Conservation (phyloP, 768 basidiomycete species). For the Tylopilus sp. region DNA sequence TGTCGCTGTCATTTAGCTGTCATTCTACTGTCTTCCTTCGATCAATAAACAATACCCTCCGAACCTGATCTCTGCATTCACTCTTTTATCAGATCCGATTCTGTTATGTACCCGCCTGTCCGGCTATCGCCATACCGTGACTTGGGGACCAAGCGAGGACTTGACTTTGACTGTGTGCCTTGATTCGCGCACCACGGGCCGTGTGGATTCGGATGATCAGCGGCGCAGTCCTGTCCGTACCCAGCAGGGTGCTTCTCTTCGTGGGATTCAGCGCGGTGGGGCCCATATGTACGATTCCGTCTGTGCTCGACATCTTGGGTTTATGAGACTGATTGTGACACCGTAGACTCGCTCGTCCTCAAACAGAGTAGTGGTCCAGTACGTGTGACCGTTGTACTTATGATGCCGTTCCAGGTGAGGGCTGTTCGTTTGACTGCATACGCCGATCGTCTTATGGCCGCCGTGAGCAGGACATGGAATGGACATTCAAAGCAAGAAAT, state of each 20-base stretch:
- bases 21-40: neutral
- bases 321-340: neutral
- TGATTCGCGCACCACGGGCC: too few relatives aligned
- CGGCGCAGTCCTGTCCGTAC: conserved; percentile 5
- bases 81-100: neutral
- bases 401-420: conserved; percentile 46
- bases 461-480: conserved; percentile 45
- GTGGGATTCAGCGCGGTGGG: conserved; percentile 70
- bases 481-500: conserved; percentile 54
- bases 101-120: neutral
- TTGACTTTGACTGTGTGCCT: too few relatives aligned
- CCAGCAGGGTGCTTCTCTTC: conserved; percentile 48
- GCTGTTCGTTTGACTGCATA: neutral
- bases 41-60: neutral
- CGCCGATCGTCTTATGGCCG: neutral
- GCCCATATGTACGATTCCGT: conserved; percentile 46
- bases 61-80: neutral
- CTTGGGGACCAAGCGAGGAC: too few relatives aligned
- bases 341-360: conserved; percentile 52
- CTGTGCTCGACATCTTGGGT: neutral
- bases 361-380: conserved; percentile 56
- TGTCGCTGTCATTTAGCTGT: neutral
- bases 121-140: neutral
- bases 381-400: conserved; percentile 72
- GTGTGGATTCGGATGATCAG: neutral